These are phyloP conservation scores for Aegilops tauschii DNA, from an alignment of 176 grass and related monocot species.

Conservation along the genomic window DNA sequence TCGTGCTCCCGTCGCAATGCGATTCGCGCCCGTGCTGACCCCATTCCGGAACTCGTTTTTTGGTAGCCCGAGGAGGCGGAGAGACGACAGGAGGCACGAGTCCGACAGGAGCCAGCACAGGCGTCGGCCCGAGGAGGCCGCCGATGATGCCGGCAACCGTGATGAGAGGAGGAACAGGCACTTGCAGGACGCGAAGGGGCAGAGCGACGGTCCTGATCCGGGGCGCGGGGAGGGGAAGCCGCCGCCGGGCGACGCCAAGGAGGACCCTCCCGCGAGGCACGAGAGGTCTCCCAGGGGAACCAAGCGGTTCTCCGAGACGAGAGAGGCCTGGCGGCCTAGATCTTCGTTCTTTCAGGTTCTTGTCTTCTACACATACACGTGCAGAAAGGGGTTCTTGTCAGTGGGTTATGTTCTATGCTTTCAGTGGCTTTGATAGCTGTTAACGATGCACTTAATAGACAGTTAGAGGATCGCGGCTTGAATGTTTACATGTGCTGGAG, in stretches of 20 bases:
- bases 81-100: constrained; percentile 47
- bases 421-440: not conserved
- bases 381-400: not conserved
- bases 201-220: not conserved
- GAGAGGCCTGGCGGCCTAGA: constrained; percentile 34
- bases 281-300: constrained; percentile 44
- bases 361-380: not conserved
- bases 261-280: constrained; percentile 20
- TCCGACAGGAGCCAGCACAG: constrained; percentile 36
- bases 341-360: constrained; percentile 62
- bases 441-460: not conserved
- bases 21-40: not conserved
- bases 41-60: not conserved
- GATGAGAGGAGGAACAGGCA: constrained; percentile 21
- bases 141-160: not conserved
- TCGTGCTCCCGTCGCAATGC: not conserved
- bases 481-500: not conserved
- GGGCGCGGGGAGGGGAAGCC: constrained; percentile 16
- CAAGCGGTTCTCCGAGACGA: constrained; percentile 43
- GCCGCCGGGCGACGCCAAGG: constrained; percentile 15
- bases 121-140: constrained; percentile 27
- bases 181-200: constrained; percentile 9
- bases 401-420: constrained; percentile 13
- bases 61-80: constrained; percentile 49
- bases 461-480: not conserved